Base-by-base conservation (phyloP, 164 flowering plant genomes). In the Piper betle region DNA sequence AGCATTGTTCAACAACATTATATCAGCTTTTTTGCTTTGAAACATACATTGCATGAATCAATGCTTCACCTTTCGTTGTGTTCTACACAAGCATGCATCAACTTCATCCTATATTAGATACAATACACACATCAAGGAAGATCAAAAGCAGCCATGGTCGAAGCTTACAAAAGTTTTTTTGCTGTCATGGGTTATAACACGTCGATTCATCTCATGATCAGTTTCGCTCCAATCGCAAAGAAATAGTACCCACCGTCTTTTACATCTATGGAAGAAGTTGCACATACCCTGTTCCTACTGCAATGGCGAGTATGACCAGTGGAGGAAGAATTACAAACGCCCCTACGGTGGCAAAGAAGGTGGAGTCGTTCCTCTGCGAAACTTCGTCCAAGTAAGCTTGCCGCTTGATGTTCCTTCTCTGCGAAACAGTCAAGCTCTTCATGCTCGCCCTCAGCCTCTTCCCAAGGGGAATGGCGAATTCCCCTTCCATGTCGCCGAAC, bases 371-470 rank as follows among this genome's bases (percentile, higher is more conserved):
- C 80, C 98, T 89, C 70, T 68, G 75, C 62, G 98, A 93, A 4
- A 93, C 97, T 67, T 80, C 75, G 62, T 87, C 63, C 68, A 93
- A 71, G 81, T 89, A 87, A 53, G 86, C 67, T 72, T 93, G 97
- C 72, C 98, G 77, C 69, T 42, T 83, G 75, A 93, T 93, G 71
- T 93, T 93, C 71, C 98, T 80, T 79, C 84, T 93, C 79, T 93
- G 96, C 4, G 98, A 87, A 55, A 71, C 72, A 15, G 98, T 89
- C 61, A 89, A 71, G 74, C 84, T 76, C 66, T 76, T 80, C 18
- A 76, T 71, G 68, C 77, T 85, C 25, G 78, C 74, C 73, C 82
- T 87, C 61, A 93, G 72, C 63, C 84, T 77, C 66, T 87, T 89
- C 25, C 96, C 98, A 42, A 93, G 59, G 4, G 84, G 90, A 65